Evolutionary conservation across 2,329 filamentous ascomycete species (phyloP).

Genomic region (Decorospora gaudefroyi): DNA sequence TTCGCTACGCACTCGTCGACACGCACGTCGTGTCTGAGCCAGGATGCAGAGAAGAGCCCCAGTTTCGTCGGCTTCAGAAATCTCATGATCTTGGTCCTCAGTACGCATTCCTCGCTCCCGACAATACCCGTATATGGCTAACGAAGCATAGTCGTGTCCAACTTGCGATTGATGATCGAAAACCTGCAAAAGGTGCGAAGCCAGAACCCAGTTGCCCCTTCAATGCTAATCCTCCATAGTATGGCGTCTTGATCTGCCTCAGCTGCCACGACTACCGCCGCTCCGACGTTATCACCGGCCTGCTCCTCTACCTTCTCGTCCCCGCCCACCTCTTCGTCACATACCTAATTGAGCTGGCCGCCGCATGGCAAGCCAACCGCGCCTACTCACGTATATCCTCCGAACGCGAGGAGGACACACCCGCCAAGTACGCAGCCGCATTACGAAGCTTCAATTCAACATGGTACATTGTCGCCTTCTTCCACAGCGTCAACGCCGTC

Average conservation of each 20-base stretch:
- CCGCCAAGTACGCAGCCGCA: slow-evolving; percentile 62
- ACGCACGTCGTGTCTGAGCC: slow-evolving; percentile 80
- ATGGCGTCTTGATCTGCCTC: slow-evolving; percentile 91
- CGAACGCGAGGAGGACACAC: slow-evolving; percentile 56
- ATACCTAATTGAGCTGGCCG: slow-evolving; percentile 84
- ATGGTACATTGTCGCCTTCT: slow-evolving; percentile 79
- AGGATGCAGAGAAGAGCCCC: slow-evolving; percentile 73
- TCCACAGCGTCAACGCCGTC: slow-evolving; percentile 82
- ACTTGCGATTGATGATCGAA: slow-evolving; percentile 91
- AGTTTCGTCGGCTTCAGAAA: slow-evolving; percentile 95
- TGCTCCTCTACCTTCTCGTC: slow-evolving; percentile 80
- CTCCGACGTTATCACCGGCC: slow-evolving; percentile 75
- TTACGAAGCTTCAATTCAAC: slow-evolving; percentile 68
- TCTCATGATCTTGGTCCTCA: slow-evolving; percentile 89
- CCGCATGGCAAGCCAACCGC: slow-evolving; percentile 75
- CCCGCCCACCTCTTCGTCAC: slow-evolving; percentile 90
- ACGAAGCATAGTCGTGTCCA: slow-evolving; percentile 73
- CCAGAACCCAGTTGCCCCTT: slow-evolving; percentile 11
- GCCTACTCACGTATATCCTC: slow-evolving; percentile 61
- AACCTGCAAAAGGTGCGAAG: slow-evolving; percentile 83
- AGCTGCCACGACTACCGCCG: slow-evolving; percentile 84
- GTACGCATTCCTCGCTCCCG: slow-evolving; percentile 55
- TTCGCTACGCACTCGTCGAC: slow-evolving; percentile 77
- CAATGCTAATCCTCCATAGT: slow-evolving; percentile 58
- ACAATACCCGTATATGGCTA: slow-evolving; percentile 21